A percentile compares a stretch with the other conserved stretches of the same genome.
These are phyloP conservation scores for Leucocoprinus leucothites DNA, from an alignment of 768 basidiomycete genomes.

Conservation along the genomic window DNA sequence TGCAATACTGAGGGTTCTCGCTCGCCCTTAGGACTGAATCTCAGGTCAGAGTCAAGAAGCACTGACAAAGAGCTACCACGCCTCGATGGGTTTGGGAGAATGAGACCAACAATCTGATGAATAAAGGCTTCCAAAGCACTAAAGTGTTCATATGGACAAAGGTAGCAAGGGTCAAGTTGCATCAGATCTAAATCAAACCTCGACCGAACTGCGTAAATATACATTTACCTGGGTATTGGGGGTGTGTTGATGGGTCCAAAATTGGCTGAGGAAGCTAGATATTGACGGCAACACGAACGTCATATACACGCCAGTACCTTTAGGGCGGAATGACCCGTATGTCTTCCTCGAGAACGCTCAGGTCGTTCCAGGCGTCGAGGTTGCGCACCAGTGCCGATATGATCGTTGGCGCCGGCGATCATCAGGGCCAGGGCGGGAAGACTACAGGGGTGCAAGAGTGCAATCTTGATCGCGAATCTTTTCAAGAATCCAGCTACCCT, in stretches of 20 bases:
- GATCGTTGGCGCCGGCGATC: background rate
- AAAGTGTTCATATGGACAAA: background rate
- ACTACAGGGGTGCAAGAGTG: background rate
- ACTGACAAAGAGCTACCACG: too few relatives aligned
- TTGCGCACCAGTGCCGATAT: background rate
- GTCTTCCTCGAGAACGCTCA: background rate
- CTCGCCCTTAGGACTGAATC: background rate
- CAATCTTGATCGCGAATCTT: constrained; percentile 7
- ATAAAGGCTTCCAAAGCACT: background rate
- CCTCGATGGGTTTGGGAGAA: background rate
- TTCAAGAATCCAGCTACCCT: background rate
- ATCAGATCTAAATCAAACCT: background rate
- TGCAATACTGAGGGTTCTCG: background rate
- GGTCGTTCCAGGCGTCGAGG: background rate
- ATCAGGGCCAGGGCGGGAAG: constrained; percentile 1
- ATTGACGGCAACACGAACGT: background rate
- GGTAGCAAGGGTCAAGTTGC: background rate
- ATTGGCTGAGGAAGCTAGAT: background rate
- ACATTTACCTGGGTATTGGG: constrained; percentile 7
- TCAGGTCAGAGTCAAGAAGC: background rate
- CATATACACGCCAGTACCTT: background rate
- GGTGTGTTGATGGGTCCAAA: background rate
- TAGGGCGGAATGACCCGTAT: background rate
- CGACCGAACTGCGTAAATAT: background rate
- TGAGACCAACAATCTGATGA: background rate